A percentile compares a stretch with the other conserved stretches of the same genome.
phyloP scores from a whole-genome alignment of 768 basidiomycete genomes.

The Chalciporus chontae region DNA sequence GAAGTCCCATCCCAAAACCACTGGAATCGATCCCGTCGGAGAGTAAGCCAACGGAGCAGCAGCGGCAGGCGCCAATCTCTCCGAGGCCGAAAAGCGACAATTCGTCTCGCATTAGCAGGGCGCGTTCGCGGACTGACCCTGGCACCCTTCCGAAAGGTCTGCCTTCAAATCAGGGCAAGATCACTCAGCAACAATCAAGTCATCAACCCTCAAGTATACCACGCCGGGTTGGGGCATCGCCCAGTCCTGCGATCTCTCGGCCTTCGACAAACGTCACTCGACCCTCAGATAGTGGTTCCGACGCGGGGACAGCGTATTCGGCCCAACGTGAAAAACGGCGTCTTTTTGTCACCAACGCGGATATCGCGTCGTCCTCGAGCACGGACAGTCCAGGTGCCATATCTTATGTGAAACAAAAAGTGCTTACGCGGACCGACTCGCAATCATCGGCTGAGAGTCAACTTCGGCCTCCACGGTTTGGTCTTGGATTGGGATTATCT shows the following conservation, averaged over 20 bases:
- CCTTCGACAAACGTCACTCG: background rate
- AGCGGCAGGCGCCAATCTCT: slow-evolving; percentile 4
- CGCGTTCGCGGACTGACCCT: slow-evolving; percentile 31
- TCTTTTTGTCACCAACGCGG: slow-evolving; percentile 44
- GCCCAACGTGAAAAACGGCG: slow-evolving; percentile 32
- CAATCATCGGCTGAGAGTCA: slow-evolving; percentile 22
- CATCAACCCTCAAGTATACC: slow-evolving; percentile 22
- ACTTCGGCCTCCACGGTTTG: slow-evolving; percentile 25
- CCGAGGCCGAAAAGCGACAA: slow-evolving; percentile 9
- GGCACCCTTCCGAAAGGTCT: slow-evolving; percentile 15
- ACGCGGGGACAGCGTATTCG: slow-evolving; percentile 32
- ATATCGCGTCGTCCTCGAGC: slow-evolving; percentile 39
- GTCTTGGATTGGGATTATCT: slow-evolving; percentile 27
- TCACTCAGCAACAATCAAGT: slow-evolving; percentile 3
- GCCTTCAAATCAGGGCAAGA: slow-evolving; percentile 4
- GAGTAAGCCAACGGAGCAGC: slow-evolving; percentile 4
- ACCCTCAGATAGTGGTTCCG: slow-evolving; percentile 16
- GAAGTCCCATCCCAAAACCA: slow-evolving; percentile 9
- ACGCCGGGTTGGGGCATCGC: slow-evolving; percentile 19
- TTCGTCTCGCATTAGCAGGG: slow-evolving; percentile 18
- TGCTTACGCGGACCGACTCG: slow-evolving; percentile 16
- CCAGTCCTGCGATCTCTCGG: slow-evolving; percentile 16
- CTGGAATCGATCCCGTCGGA: slow-evolving; percentile 6
- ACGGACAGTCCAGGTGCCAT: slow-evolving; percentile 35
- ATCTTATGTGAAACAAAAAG: slow-evolving; percentile 13